phyloP scores from a whole-genome alignment of 2,329 filamentous ascomycete species.

The Trichoderma brevicompactum region DNA sequence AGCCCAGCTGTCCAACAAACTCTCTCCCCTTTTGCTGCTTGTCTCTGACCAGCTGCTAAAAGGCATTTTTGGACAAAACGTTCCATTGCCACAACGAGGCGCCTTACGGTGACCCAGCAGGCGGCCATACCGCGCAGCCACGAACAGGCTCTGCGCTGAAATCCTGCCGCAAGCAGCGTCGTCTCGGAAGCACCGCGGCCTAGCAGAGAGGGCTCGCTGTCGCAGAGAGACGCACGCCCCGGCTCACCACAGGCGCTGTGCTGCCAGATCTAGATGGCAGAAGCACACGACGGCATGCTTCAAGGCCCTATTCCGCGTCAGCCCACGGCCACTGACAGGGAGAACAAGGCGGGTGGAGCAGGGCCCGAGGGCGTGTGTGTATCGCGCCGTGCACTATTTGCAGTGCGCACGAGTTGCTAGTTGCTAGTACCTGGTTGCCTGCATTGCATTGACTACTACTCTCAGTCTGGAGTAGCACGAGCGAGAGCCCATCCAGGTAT shows the following conservation, averaged over 20 bases:
- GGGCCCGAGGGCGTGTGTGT: background rate
- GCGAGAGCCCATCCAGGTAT: background rate
- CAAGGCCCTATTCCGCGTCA: constrained; percentile 13
- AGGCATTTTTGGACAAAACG: too few species aligned
- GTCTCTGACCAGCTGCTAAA: too few species aligned
- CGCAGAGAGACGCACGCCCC: background rate
- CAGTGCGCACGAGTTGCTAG: constrained; percentile 23
- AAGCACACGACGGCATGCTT: constrained; percentile 5
- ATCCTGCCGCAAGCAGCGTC: constrained; percentile 29
- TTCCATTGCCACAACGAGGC: constrained; percentile 8
- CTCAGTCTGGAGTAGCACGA: constrained; percentile 25
- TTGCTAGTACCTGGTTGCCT: constrained; percentile 22
- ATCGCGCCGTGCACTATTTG: background rate
- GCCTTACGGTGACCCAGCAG: background rate
- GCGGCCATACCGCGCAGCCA: background rate
- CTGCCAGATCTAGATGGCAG: constrained; percentile 22
- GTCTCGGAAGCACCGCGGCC: constrained; percentile 32
- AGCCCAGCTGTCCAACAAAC: background rate
- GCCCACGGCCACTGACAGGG: constrained; percentile 6
- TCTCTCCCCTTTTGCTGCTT: too few species aligned
- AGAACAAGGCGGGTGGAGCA: background rate
- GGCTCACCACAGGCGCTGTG: constrained; percentile 7
- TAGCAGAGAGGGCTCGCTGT: constrained; percentile 24
- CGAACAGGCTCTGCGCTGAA: background rate
- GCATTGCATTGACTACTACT: constrained; percentile 23